phyloP scores from a whole-genome alignment of 345 rosid species.

The Eucalyptus sp. region DNA sequence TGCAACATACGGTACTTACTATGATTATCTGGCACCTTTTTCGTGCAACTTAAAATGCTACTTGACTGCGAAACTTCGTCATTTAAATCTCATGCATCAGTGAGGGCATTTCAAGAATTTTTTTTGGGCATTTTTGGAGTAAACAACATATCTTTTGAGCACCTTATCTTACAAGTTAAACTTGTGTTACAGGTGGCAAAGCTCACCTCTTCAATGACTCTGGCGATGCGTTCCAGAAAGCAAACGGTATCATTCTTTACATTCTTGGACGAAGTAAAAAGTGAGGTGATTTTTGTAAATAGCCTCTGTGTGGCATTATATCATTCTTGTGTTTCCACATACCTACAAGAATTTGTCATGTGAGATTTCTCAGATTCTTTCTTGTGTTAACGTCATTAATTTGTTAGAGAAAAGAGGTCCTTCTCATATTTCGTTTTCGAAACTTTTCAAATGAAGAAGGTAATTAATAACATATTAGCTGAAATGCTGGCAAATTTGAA shows the following conservation, averaged over 20 bases:
- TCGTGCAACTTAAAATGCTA: not conserved
- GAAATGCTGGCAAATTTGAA: not conserved
- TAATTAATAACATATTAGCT: not conserved
- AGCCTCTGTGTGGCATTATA: not conserved
- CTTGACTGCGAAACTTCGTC: not conserved
- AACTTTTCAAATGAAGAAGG: not conserved
- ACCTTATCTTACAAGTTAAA: not conserved
- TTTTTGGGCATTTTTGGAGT: not conserved
- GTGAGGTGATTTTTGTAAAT: not conserved
- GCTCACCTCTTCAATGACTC: not conserved
- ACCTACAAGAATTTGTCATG: not conserved
- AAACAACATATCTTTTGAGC: not conserved
- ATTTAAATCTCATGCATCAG: not conserved
- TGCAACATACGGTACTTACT: not conserved
- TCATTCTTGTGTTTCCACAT: not conserved
- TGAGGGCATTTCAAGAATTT: not conserved
- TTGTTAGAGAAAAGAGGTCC: not conserved
- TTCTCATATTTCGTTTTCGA: not conserved
- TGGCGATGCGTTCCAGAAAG: not conserved
- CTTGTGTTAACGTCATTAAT: not conserved
- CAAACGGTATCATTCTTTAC: not conserved
- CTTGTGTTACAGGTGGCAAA: not conserved
- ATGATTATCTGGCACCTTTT: not conserved
- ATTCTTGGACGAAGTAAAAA: not conserved
- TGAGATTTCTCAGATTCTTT: not conserved